These are phyloP conservation scores for Diddensiella transvaalensis DNA, from an alignment of 805 yeast species.

Conservation along the genomic window DNA sequence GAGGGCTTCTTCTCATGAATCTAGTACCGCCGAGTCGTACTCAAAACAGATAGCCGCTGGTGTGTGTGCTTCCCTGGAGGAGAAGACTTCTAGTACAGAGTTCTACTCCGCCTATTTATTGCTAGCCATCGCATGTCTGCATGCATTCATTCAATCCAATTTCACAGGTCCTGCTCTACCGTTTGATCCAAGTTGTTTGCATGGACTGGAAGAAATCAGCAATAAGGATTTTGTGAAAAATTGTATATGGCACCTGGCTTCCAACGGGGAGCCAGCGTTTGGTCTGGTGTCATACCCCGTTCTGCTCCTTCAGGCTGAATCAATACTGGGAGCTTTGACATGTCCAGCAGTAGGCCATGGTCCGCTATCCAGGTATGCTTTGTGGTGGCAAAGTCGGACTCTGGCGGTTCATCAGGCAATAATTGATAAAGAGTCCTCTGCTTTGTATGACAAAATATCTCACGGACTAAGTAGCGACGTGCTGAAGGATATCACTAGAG, in stretches of 20 bases:
- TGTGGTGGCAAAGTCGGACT: constrained; percentile 35
- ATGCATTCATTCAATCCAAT: constrained; percentile 69
- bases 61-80: not conserved
- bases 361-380: constrained; percentile 10
- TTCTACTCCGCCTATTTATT: constrained; percentile 1
- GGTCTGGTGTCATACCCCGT: constrained; percentile 52
- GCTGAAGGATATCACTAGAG: not conserved
- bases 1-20: not conserved
- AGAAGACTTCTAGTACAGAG: not conserved
- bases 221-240: constrained; percentile 4
- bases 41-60: not conserved
- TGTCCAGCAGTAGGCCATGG: constrained; percentile 25
- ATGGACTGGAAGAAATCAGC: constrained; percentile 27
- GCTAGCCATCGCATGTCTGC: constrained; percentile 58
- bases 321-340: constrained; percentile 43
- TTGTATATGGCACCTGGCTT: constrained; percentile 41
- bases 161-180: constrained; percentile 76
- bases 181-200: constrained; percentile 31
- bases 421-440: constrained; percentile 25
- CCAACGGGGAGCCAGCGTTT: constrained; percentile 72
- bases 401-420: constrained; percentile 34
- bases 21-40: not conserved
- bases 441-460: constrained; percentile 28
- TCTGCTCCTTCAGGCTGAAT: constrained; percentile 42
- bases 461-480: constrained; percentile 24